A percentile compares a stretch with the other conserved stretches of the same genome.
Evolutionary conservation across 805 yeast species (phyloP).

Genomic region (Candida manassasensis): DNA sequence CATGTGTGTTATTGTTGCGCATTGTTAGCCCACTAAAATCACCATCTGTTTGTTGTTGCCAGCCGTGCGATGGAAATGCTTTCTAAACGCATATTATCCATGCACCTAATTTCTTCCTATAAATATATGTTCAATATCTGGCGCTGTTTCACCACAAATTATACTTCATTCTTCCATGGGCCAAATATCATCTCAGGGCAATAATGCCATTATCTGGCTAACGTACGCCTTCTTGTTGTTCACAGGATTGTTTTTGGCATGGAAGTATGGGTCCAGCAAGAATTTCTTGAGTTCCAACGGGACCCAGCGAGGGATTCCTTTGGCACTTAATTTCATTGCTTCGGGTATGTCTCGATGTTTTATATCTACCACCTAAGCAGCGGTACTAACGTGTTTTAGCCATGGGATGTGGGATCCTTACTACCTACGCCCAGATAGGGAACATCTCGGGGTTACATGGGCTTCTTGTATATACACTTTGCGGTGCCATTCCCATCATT

Average conservation of each 20-base stretch:
- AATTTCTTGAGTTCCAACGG: slow-evolving; percentile 75
- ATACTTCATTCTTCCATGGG: slow-evolving; percentile 14
- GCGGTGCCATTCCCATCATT: slow-evolving; percentile 81
- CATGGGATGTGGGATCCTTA: slow-evolving; percentile 83
- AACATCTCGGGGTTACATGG: slow-evolving; percentile 86
- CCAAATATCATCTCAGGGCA: slow-evolving; percentile 33
- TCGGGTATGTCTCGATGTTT: slow-evolving; percentile 57
- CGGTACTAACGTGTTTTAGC: slow-evolving; percentile 47
- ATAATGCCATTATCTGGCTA: slow-evolving; percentile 40
- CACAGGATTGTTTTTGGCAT: slow-evolving; percentile 46
- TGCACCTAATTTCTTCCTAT: too few relatives aligned
- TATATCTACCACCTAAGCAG: too few relatives aligned
- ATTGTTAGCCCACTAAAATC: too few relatives aligned
- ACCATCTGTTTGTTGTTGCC: too few relatives aligned
- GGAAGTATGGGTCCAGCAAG: slow-evolving; percentile 47
- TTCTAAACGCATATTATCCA: too few relatives aligned
- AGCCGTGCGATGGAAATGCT: too few relatives aligned
- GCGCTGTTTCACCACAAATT: too few relatives aligned
- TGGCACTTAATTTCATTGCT: slow-evolving; percentile 86
- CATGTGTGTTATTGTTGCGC: too few relatives aligned
- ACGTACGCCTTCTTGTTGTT: slow-evolving; percentile 36
- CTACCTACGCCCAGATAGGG: slow-evolving; percentile 84
- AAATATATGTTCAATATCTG: too few relatives aligned
- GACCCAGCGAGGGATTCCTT: slow-evolving; percentile 72
- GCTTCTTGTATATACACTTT: slow-evolving; percentile 68